These are phyloP conservation scores for Leccinellum luteum DNA, from an alignment of 768 basidiomycete genomes.

Conservation along the genomic window DNA sequence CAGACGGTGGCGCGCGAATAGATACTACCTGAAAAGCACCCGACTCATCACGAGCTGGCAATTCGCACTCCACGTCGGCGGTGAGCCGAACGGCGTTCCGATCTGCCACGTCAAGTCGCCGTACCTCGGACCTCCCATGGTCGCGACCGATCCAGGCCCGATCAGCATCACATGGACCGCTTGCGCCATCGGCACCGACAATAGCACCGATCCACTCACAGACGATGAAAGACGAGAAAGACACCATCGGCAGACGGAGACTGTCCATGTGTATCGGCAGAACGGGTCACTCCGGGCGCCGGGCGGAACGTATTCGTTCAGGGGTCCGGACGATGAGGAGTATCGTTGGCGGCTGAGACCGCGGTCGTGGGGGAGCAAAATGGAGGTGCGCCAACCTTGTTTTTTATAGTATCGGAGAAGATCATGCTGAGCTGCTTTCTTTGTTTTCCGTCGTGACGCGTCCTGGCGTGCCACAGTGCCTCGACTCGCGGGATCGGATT, in stretches of 20 bases:
- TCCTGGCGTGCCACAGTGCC: slow-evolving; percentile 18
- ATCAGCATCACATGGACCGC: slow-evolving; percentile 18
- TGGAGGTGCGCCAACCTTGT: slow-evolving; percentile 18
- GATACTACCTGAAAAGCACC: slow-evolving; percentile 24
- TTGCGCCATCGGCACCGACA: background rate
- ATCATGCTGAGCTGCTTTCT: too few relatives aligned
- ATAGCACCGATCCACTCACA: background rate
- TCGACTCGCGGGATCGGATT: slow-evolving; percentile 18
- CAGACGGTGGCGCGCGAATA: slow-evolving; percentile 1
- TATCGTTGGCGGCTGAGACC: slow-evolving; percentile 27
- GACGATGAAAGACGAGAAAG: background rate
- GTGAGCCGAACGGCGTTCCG: slow-evolving; percentile 15
- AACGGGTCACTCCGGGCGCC: background rate
- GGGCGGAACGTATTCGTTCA: slow-evolving; percentile 18
- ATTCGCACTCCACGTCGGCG: slow-evolving; percentile 17
- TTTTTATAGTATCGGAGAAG: background rate
- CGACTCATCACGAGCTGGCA: slow-evolving; percentile 22
- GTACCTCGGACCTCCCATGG: slow-evolving; percentile 25
- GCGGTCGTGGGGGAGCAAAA: slow-evolving; percentile 8
- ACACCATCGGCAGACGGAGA: background rate
- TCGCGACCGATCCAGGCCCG: slow-evolving; percentile 14
- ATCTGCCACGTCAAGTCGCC: slow-evolving; percentile 29
- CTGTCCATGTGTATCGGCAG: slow-evolving; percentile 12
- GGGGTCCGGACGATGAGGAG: slow-evolving; percentile 18
- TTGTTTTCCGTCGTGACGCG: background rate